Evolutionary conservation across 306 rosid species (phyloP).

Genomic region (Prunus davidiana): DNA sequence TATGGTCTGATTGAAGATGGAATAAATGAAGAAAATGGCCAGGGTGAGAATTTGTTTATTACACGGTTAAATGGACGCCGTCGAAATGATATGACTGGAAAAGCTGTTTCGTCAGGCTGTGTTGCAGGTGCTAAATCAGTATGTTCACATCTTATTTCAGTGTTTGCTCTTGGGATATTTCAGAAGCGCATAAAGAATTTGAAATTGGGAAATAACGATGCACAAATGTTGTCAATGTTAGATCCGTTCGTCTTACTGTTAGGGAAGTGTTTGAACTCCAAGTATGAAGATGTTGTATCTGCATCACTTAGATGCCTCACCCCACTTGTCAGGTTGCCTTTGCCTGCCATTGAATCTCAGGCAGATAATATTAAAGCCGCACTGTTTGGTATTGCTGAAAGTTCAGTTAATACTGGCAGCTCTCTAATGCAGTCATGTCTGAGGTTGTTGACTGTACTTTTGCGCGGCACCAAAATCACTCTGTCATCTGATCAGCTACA

Average conservation of each 20-base stretch:
- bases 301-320: slow-evolving; percentile 75
- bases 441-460: slow-evolving; percentile 65
- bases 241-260: slow-evolving; percentile 77
- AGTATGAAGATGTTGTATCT: slow-evolving; percentile 86
- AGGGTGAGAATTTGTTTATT: slow-evolving; percentile 34
- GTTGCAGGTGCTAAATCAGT: slow-evolving; percentile 47
- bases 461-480: slow-evolving; percentile 63
- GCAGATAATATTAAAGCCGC: slow-evolving; percentile 68
- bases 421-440: slow-evolving; percentile 80
- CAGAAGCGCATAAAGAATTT: slow-evolving; percentile 59
- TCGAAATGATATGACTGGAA: slow-evolving; percentile 21
- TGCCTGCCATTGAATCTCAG: slow-evolving; percentile 69
- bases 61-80: slow-evolving; percentile 28
- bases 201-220: slow-evolving; percentile 46
- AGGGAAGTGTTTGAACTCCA: slow-evolving; percentile 59
- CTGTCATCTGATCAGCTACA: slow-evolving; percentile 70
- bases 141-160: slow-evolving; percentile 71
- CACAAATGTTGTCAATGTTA: slow-evolving; percentile 45
- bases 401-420: slow-evolving; percentile 54
- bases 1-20: slow-evolving; percentile 78
- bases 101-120: slow-evolving; percentile 39
- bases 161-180: slow-evolving; percentile 77
- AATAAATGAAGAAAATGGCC: slow-evolving; percentile 49
- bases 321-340: slow-evolving; percentile 61
- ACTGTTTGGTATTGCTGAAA: slow-evolving; percentile 65